Conservation (phyloP, 108 stramenopile genomes). For the Nannochloropsis oceanica region DNA sequence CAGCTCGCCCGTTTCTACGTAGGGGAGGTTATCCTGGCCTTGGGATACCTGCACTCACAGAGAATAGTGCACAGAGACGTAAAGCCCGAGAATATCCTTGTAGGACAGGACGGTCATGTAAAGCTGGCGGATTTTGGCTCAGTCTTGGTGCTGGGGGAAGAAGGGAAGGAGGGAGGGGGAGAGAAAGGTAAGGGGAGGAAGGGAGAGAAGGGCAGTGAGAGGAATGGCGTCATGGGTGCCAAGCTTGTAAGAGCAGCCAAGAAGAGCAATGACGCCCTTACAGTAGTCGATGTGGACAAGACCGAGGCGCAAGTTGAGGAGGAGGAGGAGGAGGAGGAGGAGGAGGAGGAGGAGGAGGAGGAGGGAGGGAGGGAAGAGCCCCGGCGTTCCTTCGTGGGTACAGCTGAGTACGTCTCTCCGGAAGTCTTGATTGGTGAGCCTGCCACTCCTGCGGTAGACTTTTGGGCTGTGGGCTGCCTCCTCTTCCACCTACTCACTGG, state of each 20-base stretch:
- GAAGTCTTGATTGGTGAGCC: conserved; percentile 23
- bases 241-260: background rate
- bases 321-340: background rate
- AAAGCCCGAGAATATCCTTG: conserved; percentile 34
- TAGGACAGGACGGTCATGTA: conserved; percentile 18
- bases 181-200: background rate
- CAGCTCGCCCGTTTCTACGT: background rate
- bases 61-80: background rate
- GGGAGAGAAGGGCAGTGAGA: background rate
- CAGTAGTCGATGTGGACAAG: background rate
- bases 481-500: conserved; percentile 25
- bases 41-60: background rate
- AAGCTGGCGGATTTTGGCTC: conserved; percentile 37
- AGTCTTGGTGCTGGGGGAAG: background rate
- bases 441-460: conserved; percentile 15
- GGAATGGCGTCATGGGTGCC: background rate
- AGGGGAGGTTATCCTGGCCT: background rate
- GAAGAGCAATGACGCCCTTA: background rate
- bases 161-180: background rate
- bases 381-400: conserved; percentile 21
- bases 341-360: background rate
- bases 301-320: background rate
- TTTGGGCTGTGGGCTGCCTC: conserved; percentile 43
- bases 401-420: conserved; percentile 43
- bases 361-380: background rate